phyloP scores from a whole-genome alignment of 1,284 basidiomycete genomes.

The Puccinia horiana region DNA sequence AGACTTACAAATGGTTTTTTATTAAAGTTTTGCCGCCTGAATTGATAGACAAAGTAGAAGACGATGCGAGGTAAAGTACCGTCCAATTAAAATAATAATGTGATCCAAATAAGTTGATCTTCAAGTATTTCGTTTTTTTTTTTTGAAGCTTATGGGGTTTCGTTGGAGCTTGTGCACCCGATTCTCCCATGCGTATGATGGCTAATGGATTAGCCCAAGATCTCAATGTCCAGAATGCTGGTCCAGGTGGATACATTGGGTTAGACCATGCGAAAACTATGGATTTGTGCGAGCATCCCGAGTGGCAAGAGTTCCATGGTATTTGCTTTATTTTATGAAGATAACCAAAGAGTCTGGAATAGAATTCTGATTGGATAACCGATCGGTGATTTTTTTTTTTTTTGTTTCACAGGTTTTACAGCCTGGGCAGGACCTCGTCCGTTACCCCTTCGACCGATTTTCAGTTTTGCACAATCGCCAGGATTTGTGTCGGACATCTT shows the following conservation, averaged over 20 bases:
- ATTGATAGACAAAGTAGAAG: conserved; percentile 50
- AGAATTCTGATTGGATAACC: conserved; percentile 53
- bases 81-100: not conserved
- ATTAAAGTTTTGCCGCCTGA: conserved; percentile 36
- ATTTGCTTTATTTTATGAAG: conserved; percentile 44
- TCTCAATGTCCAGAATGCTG: conserved; percentile 55
- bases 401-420: conserved; percentile 47
- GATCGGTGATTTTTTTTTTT: conserved; percentile 55
- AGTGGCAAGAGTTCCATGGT: conserved; percentile 49
- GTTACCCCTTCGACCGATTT: conserved; percentile 28
- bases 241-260: conserved; percentile 53
- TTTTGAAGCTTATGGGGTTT: conserved; percentile 54
- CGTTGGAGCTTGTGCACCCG: conserved; percentile 54
- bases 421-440: conserved; percentile 41
- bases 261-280: conserved; percentile 61
- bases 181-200: conserved; percentile 54
- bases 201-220: conserved; percentile 55
- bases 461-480: conserved; percentile 44
- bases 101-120: not conserved
- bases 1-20: not conserved
- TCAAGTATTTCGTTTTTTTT: not conserved
- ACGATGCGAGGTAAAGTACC: conserved; percentile 51
- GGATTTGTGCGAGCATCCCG: conserved; percentile 63
- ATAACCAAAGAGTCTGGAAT: conserved; percentile 50
- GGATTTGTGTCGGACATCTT: conserved; percentile 39